Base-by-base conservation (phyloP, 2,329 filamentous ascomycete species). In the Hymenoscyphus albidus region DNA sequence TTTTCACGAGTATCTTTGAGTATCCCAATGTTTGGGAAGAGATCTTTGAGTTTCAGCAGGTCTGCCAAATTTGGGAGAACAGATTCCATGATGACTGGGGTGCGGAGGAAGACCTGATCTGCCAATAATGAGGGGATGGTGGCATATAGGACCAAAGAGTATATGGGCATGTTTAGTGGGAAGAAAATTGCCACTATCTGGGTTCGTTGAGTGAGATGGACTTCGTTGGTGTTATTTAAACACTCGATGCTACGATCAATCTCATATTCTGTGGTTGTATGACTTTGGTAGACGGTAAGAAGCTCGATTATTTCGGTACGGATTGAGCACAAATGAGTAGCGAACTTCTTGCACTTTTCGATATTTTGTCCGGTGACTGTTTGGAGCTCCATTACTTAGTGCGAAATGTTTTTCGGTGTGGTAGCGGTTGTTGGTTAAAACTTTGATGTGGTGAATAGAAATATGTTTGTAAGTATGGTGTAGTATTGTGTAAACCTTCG, bases 221-320 rank as follows among this genome's bases (percentile, higher is more conserved):
- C 10, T 35, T 59, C 57, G 18, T 38, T 12, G 16, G 57, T 59
- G 5, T 14, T 39, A 6, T n/a, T 42, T 2, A 59, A 18, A 22
- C 57, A 59, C 3, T 38, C 57, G 4, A 59, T 59, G 38, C 57
- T 59, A 2, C 57, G 57, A 10, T 59, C 57, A 39, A 59, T 59
- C 7, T 59, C 57, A 16, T 59, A 32, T 6, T 13, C 10, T 38
- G 57, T 59, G 13, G 35, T 59, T 18, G 57, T 3, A n/a, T 40
- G 38, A 13, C 57, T 59, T 59, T 59, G 57, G 38, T 59, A 59
- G 18, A 59, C 35, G 2, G 31, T 40, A 14, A 59, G 31, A 9
- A 59, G 31, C n/a, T 18, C 2, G 4, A 22, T 40, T 27, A 59
- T 32, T 13, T 66, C 48, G 38, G 39, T 22, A 76, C n/a, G 14